A percentile compares a stretch with the other conserved stretches of the same genome.
phyloP scores from a whole-genome alignment of 176 grass and related monocot species.

The Chrysopogon serrulatus region DNA sequence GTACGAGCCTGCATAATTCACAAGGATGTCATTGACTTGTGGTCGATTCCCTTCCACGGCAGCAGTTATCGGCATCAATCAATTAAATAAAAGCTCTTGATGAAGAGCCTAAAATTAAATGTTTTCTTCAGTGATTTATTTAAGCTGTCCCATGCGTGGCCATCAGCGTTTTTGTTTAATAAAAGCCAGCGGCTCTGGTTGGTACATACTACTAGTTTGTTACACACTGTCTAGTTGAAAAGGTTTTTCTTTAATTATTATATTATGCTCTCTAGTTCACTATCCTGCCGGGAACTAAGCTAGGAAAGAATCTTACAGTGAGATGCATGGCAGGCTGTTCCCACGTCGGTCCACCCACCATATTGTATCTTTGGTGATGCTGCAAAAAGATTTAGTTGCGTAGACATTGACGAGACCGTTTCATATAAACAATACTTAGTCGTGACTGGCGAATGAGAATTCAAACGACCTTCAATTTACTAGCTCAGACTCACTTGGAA shows the following conservation, averaged over 20 bases:
- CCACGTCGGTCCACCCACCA: background rate
- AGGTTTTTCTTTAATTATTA: background rate
- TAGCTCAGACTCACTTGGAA: background rate
- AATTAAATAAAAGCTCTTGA: background rate
- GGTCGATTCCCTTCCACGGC: background rate
- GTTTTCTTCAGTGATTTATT: background rate
- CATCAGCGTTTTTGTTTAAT: background rate
- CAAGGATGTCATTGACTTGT: constrained; percentile 16
- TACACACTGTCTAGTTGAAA: background rate
- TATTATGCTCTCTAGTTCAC: background rate
- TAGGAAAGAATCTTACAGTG: constrained; percentile 1
- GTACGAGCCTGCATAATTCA: background rate
- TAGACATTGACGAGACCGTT: constrained; percentile 8
- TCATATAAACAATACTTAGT: background rate
- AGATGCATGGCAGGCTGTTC: background rate
- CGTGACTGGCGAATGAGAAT: background rate
- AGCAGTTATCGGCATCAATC: background rate
- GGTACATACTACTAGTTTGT: background rate
- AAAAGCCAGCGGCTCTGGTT: background rate
- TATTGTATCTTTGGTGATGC: background rate
- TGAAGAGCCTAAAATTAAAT: background rate
- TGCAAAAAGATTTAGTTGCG: background rate
- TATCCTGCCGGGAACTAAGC: background rate
- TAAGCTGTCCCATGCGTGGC: background rate
- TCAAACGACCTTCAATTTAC: background rate